These are phyloP conservation scores for Fraxinus excelsior DNA, from an alignment of 257 asterid species.

Conservation along the genomic window DNA sequence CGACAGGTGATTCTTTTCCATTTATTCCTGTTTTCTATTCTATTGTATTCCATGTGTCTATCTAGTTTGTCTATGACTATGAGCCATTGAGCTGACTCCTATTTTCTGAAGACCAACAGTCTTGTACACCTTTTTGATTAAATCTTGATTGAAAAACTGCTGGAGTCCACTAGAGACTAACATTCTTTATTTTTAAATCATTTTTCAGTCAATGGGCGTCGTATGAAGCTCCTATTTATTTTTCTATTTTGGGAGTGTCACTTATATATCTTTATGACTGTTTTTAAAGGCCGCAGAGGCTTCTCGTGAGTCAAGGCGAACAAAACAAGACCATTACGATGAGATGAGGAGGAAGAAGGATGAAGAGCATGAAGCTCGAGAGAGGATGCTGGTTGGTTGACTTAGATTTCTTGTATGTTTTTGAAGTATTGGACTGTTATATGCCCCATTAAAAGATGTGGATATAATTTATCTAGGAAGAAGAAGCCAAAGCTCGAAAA, in stretches of 20 bases:
- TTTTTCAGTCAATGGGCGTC: background rate
- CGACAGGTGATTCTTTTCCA: slow-evolving; percentile 57
- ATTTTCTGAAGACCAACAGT: background rate
- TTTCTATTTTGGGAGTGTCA: background rate
- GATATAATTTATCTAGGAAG: slow-evolving; percentile 62
- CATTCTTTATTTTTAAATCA: background rate
- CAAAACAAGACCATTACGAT: slow-evolving; percentile 87
- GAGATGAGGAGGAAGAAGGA: slow-evolving; percentile 95
- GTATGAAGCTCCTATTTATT: background rate
- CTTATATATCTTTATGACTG: slow-evolving; percentile 18
- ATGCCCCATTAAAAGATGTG: slow-evolving; percentile 6
- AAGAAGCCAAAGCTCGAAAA: slow-evolving; percentile 84
- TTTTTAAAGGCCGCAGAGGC: slow-evolving; percentile 78
- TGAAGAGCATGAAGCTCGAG: slow-evolving; percentile 96
- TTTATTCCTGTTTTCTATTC: slow-evolving; percentile 7
- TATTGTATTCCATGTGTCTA: background rate
- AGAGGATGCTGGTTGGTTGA: slow-evolving; percentile 74
- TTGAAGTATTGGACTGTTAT: background rate
- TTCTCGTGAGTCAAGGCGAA: slow-evolving; percentile 68
- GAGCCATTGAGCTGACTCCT: background rate
- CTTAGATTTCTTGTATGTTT: slow-evolving; percentile 1
- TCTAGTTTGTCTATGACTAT: slow-evolving; percentile 10
- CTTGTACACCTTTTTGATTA: background rate
- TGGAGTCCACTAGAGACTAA: slow-evolving; percentile 14
- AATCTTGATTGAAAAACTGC: background rate